Evolutionary conservation across 2,329 filamentous ascomycete species (phyloP), one percentile per base, ranked within the genome.

Genomic region (Niveomyces coronatus): DNA sequence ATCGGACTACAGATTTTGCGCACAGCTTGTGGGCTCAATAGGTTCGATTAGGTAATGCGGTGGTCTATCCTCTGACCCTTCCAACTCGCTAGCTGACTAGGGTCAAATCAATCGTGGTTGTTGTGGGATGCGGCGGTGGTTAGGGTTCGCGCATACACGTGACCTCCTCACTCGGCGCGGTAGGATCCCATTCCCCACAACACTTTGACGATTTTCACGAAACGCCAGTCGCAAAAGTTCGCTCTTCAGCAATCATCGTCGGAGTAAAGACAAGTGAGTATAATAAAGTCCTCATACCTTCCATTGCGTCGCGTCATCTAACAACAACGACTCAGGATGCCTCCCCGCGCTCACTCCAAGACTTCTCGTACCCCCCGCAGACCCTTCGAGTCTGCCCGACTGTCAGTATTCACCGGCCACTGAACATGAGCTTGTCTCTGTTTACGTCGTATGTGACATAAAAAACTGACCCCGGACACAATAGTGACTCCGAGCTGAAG

Each of bases 341-440:
- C 60, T 57, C 60, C 60, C 44, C 60, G 60, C 65, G 83, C 82
- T 59, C 94, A 95, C 76, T 93, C 84, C 67, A 98, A 98, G 86
- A 98, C 91, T 78, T 93, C 93, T 69, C 94, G 94, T 83, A 87
- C 94, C 76, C 88, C 89, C 63, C 78, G 83, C 72, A 84, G 89
- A 74, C 89, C 91, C 64, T 96, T 94, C 79, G 91, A 96, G 85
- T 89, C 88, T 71, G 91, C 91, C 75, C 91, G 91, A 84, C 80
- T 98, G 91, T 96, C 83, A 85, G 89, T 94, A 80, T 60, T 71
- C 70, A 71, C 78, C 78, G 87, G 83, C 89, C 91, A 96, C 83
- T 96, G 83, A 94, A 80, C 76, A 77, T 66, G 82, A 94, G 89
- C 88, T 85, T 88, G 87, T 63, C 86, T 94, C 85, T 85, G 78